Percentiles rank a stretch among this genome's conserved stretches.
Evolutionary conservation across 2,329 filamentous ascomycete genomes (phyloP).

Genomic region (Penicillium polonicum): DNA sequence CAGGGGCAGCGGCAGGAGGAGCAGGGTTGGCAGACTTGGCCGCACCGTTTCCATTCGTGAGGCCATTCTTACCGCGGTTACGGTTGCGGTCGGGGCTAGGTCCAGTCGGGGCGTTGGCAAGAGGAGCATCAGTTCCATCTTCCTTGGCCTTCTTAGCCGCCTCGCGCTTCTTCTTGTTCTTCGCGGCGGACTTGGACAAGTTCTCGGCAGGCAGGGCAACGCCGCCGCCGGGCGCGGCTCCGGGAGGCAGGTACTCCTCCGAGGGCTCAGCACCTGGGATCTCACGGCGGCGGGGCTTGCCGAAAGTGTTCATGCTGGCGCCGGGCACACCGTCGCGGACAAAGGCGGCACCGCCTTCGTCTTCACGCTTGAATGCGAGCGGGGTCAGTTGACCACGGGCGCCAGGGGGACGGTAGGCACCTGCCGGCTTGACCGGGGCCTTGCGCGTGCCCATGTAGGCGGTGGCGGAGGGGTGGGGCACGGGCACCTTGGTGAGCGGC

Average conservation of each 20-base stretch:
- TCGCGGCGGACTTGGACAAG: constrained; percentile 78
- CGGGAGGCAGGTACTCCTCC: constrained; percentile 63
- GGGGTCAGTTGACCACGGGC: constrained; percentile 86
- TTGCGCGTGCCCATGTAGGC: constrained; percentile 83
- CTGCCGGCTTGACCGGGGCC: constrained; percentile 94
- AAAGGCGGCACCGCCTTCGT: constrained; percentile 90
- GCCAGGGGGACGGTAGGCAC: constrained; percentile 91
- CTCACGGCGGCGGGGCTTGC: constrained; percentile 67
- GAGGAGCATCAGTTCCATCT: constrained; percentile 44
- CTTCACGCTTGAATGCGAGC: constrained; percentile 93
- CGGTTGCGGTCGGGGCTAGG: constrained; percentile 63
- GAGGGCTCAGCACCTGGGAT: constrained; percentile 83
- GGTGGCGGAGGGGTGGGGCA: constrained; percentile 77
- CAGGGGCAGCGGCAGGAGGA: constrained; percentile 26
- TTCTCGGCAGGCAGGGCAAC: constrained; percentile 67
- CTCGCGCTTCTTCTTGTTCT: constrained; percentile 98
- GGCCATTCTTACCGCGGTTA: constrained; percentile 36
- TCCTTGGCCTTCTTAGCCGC: constrained; percentile 87
- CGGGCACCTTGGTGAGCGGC: constrained; percentile 70
- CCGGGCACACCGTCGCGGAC: constrained; percentile 73
- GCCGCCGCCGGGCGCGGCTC: constrained; percentile 65
- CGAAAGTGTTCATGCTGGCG: constrained; percentile 72
- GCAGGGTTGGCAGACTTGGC: constrained; percentile 28
- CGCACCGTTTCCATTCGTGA: constrained; percentile 36
- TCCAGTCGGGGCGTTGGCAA: constrained; percentile 24